phyloP scores from a whole-genome alignment of 257 asterid genomes.

The Capsicum pubescens region DNA sequence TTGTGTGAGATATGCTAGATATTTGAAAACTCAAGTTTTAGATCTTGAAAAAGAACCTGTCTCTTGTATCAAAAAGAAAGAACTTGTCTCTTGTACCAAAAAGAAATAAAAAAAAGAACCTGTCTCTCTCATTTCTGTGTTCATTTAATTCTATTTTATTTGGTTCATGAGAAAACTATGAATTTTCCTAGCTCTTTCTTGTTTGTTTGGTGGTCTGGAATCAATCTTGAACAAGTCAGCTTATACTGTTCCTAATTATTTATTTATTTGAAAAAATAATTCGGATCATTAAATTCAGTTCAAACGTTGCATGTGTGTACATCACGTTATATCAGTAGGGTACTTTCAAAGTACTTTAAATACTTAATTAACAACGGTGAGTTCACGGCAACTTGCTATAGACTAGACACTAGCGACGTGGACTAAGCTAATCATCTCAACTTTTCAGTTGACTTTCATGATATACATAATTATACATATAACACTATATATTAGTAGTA shows the following conservation, averaged over 20 bases:
- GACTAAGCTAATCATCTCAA: background rate
- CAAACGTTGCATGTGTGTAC: slow-evolving; percentile 14
- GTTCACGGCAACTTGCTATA: background rate
- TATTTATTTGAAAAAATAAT: background rate
- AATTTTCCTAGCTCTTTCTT: background rate
- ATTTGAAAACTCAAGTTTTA: slow-evolving; percentile 7
- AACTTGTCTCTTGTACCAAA: background rate
- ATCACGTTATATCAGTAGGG: slow-evolving; percentile 8
- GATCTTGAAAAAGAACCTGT: background rate
- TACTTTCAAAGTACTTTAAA: background rate
- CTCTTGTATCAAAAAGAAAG: background rate
- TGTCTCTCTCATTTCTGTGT: background rate
- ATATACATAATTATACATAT: background rate
- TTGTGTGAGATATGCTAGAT: slow-evolving; percentile 5
- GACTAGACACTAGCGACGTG: background rate
- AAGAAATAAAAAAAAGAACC: background rate
- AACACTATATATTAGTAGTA: background rate
- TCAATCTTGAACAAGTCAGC: slow-evolving; percentile 26
- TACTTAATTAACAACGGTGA: slow-evolving; percentile 6
- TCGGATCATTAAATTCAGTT: background rate
- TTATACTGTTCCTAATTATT: background rate
- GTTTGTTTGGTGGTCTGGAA: slow-evolving; percentile 24
- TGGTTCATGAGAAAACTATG: background rate
- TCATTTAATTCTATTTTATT: background rate
- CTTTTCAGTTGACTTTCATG: slow-evolving; percentile 15